Evolutionary conservation across 441 rosid genomes (phyloP), one percentile per base, ranked within the genome.

Genomic region (Melastoma candidum): DNA sequence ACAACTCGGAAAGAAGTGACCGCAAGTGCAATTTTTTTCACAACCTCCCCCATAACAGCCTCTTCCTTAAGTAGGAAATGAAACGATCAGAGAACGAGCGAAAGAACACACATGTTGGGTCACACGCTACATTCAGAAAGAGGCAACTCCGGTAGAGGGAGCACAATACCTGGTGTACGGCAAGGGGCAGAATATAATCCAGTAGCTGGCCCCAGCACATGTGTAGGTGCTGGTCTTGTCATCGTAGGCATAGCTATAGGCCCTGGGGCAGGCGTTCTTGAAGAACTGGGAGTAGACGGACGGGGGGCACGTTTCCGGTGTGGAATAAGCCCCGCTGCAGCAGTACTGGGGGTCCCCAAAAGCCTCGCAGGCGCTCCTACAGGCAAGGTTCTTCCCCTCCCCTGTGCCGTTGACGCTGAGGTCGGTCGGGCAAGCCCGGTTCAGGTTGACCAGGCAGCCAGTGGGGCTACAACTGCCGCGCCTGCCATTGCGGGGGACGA

Each of bases 361-460:
- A 0, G 90, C 93, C 61, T 83, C 97, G 50, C 97, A 88, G 60
- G 97, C 97, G 78, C 97, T 83, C 48, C 78, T 71, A 54, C 95
- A 89, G 0, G 82, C 97, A 1, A 82, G 41, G 8, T 32, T 32
- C 41, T 32, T 78, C 22, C 54, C 51, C 2, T 54, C 36, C 6
- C 48, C 48, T 13, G 47, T 59, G 12, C 58, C 26, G 11, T 53
- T 46, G 3, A 80, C 46, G 46, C 55, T 73, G 25, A 88, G 58
- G 48, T 74, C 83, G 54, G 59, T 44, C 2, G 95, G 97, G 48
- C 97, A 85, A 39, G 79, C 90, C 1, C 76, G 76, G 75, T 85
- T 88, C 47, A 88, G 64, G 66, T 88, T 86, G 2, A 81, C 69
- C 52, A 83, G 68, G 52, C 97, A 88, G 6, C 97, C 95, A 4